A percentile compares a stretch with the other conserved stretches of the same genome.
Conservation (phyloP, 78 protist genomes). For the Dictyostelium brefeldianum region DNA sequence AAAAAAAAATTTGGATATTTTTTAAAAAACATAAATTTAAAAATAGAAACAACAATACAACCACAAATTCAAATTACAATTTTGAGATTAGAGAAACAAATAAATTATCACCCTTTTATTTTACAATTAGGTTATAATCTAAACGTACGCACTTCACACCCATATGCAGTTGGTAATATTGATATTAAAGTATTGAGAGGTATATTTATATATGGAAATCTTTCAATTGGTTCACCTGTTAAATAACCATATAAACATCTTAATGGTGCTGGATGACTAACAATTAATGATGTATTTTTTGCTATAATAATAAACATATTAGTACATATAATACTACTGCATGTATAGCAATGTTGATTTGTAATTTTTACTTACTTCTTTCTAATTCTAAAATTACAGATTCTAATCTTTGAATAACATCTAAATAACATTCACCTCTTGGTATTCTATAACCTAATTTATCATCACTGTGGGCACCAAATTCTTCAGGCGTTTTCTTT, state of each 20-base stretch:
- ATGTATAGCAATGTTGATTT: neutral
- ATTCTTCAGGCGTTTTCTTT: slow-evolving; percentile 85
- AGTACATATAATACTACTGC: neutral
- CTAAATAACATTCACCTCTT: slow-evolving; percentile 95
- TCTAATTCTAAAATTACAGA: slow-evolving; percentile 94
- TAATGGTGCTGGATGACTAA: slow-evolving; percentile 78
- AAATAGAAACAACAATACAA: too few relatives aligned
- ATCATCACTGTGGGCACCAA: slow-evolving; percentile 78
- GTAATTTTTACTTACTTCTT: slow-evolving; percentile 68
- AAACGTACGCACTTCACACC: slow-evolving; percentile 66
- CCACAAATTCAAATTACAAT: too few relatives aligned
- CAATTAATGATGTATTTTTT: slow-evolving; percentile 69
- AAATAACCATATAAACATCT: slow-evolving; percentile 71
- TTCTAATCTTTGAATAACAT: slow-evolving; percentile 92
- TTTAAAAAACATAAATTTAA: too few relatives aligned
- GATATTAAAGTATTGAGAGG: slow-evolving; percentile 92
- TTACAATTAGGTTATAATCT: neutral
- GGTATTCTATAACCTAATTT: slow-evolving; percentile 94
- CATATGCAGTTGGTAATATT: slow-evolving; percentile 84
- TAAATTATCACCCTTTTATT: too few relatives aligned
- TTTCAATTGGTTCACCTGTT: slow-evolving; percentile 81
- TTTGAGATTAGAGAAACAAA: too few relatives aligned
- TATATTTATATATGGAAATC: slow-evolving; percentile 82
- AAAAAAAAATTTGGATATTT: too few relatives aligned
- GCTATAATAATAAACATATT: slow-evolving; percentile 10